phyloP scores from a whole-genome alignment of 805 yeast genomes.

The Priceomyces haplophilus region DNA sequence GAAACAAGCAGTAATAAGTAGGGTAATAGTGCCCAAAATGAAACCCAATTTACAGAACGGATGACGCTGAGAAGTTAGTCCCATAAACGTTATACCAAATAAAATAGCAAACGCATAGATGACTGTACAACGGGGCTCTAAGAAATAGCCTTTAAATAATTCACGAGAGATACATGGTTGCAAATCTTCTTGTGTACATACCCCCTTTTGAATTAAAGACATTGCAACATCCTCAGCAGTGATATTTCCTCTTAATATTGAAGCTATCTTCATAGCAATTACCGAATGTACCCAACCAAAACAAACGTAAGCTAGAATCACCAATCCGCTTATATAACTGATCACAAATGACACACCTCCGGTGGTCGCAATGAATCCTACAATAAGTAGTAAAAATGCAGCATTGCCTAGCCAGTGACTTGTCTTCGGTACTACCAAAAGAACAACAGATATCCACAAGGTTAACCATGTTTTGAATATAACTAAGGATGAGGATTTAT shows the following conservation, averaged over 20 bases:
- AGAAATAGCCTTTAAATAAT: conserved; percentile 26
- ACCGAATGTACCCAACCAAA: conserved; percentile 23
- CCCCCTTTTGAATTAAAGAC: conserved; percentile 21
- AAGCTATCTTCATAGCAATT: conserved; percentile 23
- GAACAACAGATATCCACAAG: conserved; percentile 24
- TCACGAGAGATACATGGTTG: conserved; percentile 16
- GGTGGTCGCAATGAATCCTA: conserved; percentile 24
- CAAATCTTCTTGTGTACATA: conserved; percentile 20
- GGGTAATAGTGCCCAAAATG: conserved; percentile 21
- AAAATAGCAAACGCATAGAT: conserved; percentile 22
- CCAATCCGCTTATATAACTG: conserved; percentile 15
- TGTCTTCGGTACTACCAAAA: conserved; percentile 21
- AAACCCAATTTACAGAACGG: conserved; percentile 17
- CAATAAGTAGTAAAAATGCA: conserved; percentile 24
- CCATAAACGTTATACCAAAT: conserved; percentile 21
- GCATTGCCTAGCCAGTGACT: conserved; percentile 30
- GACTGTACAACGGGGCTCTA: conserved; percentile 18
- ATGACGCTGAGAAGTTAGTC: conserved; percentile 17
- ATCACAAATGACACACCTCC: conserved; percentile 26
- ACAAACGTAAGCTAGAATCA: conserved; percentile 14
- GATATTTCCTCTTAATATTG: conserved; percentile 23
- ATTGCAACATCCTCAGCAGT: conserved; percentile 16
- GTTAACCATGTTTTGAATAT: conserved; percentile 26
- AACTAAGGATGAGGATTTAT: conserved; percentile 17
- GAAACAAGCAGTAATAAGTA: conserved; percentile 23